Base-by-base conservation (phyloP, 306 rosid genomes). In the Vachellia pachyceras region DNA sequence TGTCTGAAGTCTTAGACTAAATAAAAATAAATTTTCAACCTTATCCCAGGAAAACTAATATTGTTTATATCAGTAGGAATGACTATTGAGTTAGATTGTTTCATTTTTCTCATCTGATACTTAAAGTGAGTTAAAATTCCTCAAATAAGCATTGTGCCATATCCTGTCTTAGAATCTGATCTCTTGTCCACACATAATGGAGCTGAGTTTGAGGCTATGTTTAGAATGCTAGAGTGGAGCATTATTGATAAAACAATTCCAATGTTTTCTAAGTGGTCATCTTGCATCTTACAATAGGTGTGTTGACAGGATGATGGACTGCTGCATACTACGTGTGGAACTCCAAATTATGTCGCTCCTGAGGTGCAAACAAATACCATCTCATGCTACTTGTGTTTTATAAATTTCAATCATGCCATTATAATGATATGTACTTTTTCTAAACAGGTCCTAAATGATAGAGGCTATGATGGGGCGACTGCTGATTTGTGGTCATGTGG, bases 401-500 rank as follows among this genome's bases (percentile, higher is more conserved):
- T 33, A 45, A 75, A 25, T 25, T 57, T 61, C 11, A n/a, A 25
- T 83, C 69, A 52, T 50, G 58, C 80, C 78, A 66, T 84, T 52
- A 83, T 84, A 52, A 82, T 83, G 52, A 44, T 69, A 41, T 57
- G 39, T 52, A 52, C 50, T 70, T 63, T 80, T 81, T 78, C 68
- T 79, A 36, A 58, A 5, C 72, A 95, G 99, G 99, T 95, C 82
- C 99, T 95, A 80, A 83, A 90, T 7, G 99, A 93, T 82, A 84
- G 89, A 89, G 99, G 99, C 88, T 95, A 95, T 57, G 98, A 95
- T 69, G 99, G 99, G 44, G 97, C 91, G 57, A 93, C 93, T 33
- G 98, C 98, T 9, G 99, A 95, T 84, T 86, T 95, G 89, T 95
- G 99, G 99, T 95, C 99, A 40, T 93, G 99, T 76, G 99, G 99